Evolutionary conservation across 176 grass and related monocot genomes (phyloP), one percentile per base, ranked within the genome.

Genomic region (Melocanna baccifera): DNA sequence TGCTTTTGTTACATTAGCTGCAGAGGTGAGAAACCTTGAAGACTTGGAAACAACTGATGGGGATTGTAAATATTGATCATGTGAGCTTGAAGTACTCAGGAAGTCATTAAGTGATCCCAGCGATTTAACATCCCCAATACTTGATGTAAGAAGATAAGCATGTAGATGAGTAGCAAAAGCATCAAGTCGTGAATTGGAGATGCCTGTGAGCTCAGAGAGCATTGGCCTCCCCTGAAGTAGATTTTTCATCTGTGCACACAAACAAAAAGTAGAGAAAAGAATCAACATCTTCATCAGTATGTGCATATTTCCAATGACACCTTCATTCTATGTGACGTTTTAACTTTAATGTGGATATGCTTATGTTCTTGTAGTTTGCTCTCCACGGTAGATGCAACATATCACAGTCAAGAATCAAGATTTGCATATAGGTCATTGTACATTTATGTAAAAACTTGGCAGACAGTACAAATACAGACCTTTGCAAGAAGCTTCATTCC

Each of bases 181-280:
- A 42, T 94, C 90, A 64, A 99, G 89, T 66, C 93, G 89, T 7
- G 81, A 88, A 73, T 82, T 79, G 53, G 96, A 92, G n/a, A 96
- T 96, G 86, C 93, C 88, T 69, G 96, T 98, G 36, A 98, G 86
- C 80, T 91, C 81, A 51, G 93, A 92, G 19, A 98, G 86, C 30
- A 86, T 92, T 62, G 91, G 96, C 51, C 84, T 92, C 64, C 87
- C 87, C 18, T 65, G 92, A 41, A 94, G 85, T 78, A 99, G 81
- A 85, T 88, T 94, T 90, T 94, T 99, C 93, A 99, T 96, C 96
- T 98, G 84, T 28, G 53, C 42, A 75, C 12, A 84, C 12, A 75
- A 52, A 73, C 77, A 71, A 28, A 48, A 28, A 12, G 1, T 23
- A 62, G 26, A 39, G 8, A 43, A 67, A 81, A 81, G 45, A 71